A percentile compares a stretch with the other conserved stretches of the same genome.
Evolutionary conservation across 805 yeast genomes (phyloP).

Genomic region (Candida broadrunensis): DNA sequence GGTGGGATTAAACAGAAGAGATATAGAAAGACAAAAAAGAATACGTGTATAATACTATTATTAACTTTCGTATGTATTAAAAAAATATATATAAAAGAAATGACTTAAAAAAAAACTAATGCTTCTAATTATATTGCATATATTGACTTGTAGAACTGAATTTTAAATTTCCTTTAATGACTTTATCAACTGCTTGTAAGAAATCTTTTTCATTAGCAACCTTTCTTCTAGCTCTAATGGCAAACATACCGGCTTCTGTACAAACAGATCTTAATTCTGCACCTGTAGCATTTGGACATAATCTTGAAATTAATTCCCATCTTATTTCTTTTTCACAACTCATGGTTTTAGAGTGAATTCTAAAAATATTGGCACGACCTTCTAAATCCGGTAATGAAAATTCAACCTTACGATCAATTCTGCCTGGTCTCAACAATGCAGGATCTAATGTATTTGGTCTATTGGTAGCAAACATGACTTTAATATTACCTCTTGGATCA

Average conservation of each 20-base stretch:
- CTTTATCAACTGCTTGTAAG: conserved; percentile 96
- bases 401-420: conserved; percentile 98
- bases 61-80: too few species aligned
- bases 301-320: conserved; percentile 96
- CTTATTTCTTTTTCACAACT: conserved; percentile 95
- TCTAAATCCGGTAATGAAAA: conserved; percentile 94
- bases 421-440: conserved; percentile 95
- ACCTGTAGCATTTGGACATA: conserved; percentile 98
- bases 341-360: conserved; percentile 97
- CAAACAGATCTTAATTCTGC: conserved; percentile 98
- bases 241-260: conserved; percentile 99
- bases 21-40: too few species aligned
- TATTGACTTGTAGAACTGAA: conserved; percentile 95
- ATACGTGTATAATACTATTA: too few species aligned
- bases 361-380: conserved; percentile 96
- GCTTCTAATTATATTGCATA: conserved; percentile 96
- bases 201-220: conserved; percentile 98
- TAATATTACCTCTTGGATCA: conserved; percentile 97
- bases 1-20: conserved; percentile 76
- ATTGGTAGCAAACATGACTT: conserved; percentile 99
- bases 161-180: conserved; percentile 96
- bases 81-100: not conserved
- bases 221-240: conserved; percentile 96
- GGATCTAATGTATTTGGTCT: conserved; percentile 98
- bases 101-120: too few species aligned